phyloP scores from a whole-genome alignment of 2,329 filamentous ascomycete species.

The Ophiostoma pallidulum region DNA sequence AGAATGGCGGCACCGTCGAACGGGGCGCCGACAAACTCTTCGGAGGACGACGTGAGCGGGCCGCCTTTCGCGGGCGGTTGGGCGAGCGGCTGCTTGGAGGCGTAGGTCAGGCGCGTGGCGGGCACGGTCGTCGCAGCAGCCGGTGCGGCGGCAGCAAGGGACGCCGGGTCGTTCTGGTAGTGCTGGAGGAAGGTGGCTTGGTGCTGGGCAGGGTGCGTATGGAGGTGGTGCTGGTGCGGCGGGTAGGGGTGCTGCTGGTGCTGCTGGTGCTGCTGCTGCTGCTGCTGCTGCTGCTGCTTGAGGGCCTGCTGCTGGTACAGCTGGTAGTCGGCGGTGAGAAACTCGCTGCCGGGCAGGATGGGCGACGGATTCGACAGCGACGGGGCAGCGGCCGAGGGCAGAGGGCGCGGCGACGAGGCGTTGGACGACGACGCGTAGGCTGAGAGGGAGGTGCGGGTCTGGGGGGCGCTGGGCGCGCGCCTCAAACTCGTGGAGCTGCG shows the following conservation, averaged over 20 bases:
- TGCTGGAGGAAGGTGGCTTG: slow-evolving; percentile 10
- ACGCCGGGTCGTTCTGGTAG: background rate
- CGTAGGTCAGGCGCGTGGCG: slow-evolving; percentile 14
- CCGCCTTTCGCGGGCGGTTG: slow-evolving; percentile 24
- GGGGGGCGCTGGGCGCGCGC: slow-evolving; percentile 51
- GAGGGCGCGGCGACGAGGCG: slow-evolving; percentile 40
- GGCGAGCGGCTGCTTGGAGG: slow-evolving; percentile 21
- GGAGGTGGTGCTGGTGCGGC: slow-evolving; percentile 2
- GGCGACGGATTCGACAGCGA: slow-evolving; percentile 33
- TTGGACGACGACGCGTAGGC: slow-evolving; percentile 37
- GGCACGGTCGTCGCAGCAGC: slow-evolving; percentile 10
- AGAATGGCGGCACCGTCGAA: slow-evolving; percentile 56
- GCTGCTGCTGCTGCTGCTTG: slow-evolving; percentile 5
- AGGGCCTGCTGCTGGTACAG: slow-evolving; percentile 14
- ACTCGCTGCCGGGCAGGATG: slow-evolving; percentile 36
- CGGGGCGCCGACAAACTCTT: slow-evolving; percentile 55
- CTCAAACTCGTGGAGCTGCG: slow-evolving; percentile 54
- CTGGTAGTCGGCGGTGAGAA: slow-evolving; percentile 30
- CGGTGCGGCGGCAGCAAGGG: slow-evolving; percentile 11
- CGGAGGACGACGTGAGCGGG: slow-evolving; percentile 37
- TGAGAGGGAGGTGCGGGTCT: slow-evolving; percentile 34
- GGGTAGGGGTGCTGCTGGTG: slow-evolving; percentile 4
- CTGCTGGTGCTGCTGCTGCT: background rate
- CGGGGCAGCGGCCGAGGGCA: slow-evolving; percentile 24
- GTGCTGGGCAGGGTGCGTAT: background rate